Conservation (phyloP, 2,329 filamentous ascomycete species). For the Venturia oleaginea region DNA sequence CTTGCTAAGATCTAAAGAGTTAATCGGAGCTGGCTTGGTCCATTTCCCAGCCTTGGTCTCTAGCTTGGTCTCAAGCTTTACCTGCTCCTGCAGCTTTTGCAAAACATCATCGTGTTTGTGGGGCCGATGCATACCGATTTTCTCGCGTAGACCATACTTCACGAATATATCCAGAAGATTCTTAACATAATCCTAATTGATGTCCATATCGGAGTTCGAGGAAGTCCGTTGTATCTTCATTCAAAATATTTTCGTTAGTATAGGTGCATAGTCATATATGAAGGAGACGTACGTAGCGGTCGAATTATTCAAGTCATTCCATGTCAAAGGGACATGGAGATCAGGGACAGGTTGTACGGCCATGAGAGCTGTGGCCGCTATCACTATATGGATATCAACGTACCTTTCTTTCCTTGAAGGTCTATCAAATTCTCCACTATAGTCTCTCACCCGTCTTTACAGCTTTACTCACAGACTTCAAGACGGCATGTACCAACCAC, state of each 20-base stretch:
- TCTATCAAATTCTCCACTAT: no score
- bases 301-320: conserved; percentile 14
- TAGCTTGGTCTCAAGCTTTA: conserved; percentile 15
- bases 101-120: conserved; percentile 14
- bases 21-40: conserved; percentile 14
- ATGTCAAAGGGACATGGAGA: conserved; percentile 15
- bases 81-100: conserved; percentile 15
- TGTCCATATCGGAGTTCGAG: conserved; percentile 15
- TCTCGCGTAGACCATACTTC: conserved; percentile 14
- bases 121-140: conserved; percentile 14
- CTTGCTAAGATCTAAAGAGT: conserved; percentile 15
- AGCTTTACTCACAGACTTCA: no score
- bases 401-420: no score
- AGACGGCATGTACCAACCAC: no score
- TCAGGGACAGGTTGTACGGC: conserved; percentile 13
- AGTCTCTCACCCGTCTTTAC: no score
- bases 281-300: conserved; percentile 14
- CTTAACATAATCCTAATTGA: conserved; percentile 14
- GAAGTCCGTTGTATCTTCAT: conserved; percentile 15
- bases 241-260: conserved; percentile 14
- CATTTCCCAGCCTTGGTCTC: conserved; percentile 15
- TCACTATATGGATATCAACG: no score
- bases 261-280: conserved; percentile 11
- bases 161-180: conserved; percentile 14
- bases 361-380: not conserved